These are phyloP conservation scores for Brettanomyces custersianus DNA, from an alignment of 805 yeast species.

Conservation along the genomic window DNA sequence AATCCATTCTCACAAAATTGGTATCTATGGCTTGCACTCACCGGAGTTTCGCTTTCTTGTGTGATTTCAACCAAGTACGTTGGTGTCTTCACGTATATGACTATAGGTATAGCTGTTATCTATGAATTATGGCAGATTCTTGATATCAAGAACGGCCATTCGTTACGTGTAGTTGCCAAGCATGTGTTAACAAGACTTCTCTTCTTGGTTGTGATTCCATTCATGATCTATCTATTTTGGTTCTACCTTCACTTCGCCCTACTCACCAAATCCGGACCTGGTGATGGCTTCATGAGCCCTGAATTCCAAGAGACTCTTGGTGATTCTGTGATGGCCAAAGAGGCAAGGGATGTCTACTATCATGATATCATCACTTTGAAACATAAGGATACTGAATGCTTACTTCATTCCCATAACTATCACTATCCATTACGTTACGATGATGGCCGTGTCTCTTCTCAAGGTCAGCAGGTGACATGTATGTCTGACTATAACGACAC, in stretches of 20 bases:
- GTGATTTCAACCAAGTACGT: conserved; percentile 95
- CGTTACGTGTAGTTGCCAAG: conserved; percentile 43
- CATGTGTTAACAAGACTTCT: conserved; percentile 73
- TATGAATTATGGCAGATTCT: conserved; percentile 84
- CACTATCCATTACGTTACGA: conserved; percentile 87
- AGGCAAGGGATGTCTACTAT: conserved; percentile 64
- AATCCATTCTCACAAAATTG: conserved; percentile 61
- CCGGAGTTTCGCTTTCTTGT: conserved; percentile 82
- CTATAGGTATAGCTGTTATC: conserved; percentile 80
- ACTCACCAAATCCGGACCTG: conserved; percentile 84
- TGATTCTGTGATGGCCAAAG: conserved; percentile 69
- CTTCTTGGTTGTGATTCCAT: conserved; percentile 71
- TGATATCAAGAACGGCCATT: conserved; percentile 59
- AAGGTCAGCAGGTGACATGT: conserved; percentile 91
- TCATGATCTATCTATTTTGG: conserved; percentile 76
- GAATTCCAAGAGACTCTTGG: conserved; percentile 88
- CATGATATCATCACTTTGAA: conserved; percentile 68
- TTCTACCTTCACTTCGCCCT: conserved; percentile 85
- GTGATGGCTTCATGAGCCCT: conserved; percentile 90
- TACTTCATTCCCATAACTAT: conserved; percentile 73
- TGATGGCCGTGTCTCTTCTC: conserved; percentile 91
- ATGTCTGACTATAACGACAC: conserved; percentile 45
- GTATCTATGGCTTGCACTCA: conserved; percentile 80
- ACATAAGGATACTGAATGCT: conserved; percentile 72
- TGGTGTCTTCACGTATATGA: conserved; percentile 83